A percentile compares a stretch with the other conserved stretches of the same genome.
These are phyloP conservation scores for Fistulinella prunicolor DNA, from an alignment of 768 basidiomycete genomes.

Conservation along the genomic window DNA sequence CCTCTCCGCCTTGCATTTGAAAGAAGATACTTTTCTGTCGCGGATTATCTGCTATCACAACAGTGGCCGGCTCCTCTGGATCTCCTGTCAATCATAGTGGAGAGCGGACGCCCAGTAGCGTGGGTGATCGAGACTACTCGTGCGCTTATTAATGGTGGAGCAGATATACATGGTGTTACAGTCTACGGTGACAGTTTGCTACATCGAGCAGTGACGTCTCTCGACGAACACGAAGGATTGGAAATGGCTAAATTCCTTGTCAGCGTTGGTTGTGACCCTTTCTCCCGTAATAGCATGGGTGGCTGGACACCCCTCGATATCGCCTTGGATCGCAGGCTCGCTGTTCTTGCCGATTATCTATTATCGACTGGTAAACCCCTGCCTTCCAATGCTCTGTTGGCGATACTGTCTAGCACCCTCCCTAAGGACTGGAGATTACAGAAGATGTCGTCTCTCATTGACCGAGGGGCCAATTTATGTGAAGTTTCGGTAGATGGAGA, in stretches of 20 bases:
- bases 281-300: rapidly evolving
- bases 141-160: background rate
- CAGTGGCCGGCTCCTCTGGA: background rate
- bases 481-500: background rate
- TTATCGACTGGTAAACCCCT: background rate
- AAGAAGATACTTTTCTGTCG: background rate
- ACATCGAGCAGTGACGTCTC: background rate
- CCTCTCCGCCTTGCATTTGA: conserved; percentile 4
- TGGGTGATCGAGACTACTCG: background rate
- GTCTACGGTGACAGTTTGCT: background rate
- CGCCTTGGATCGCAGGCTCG: too few species aligned
- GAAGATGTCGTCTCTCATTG: background rate
- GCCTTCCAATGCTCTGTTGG: too few species aligned
- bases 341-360: too few species aligned
- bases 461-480: background rate
- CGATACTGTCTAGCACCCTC: background rate
- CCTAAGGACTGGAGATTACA: background rate
- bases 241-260: conserved; percentile 3
- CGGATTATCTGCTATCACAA: conserved; percentile 1
- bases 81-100: background rate
- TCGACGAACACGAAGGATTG: background rate
- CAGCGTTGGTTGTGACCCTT: conserved; percentile 6
- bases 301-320: background rate
- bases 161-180: background rate
- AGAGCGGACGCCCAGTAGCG: background rate